Evolutionary conservation across 192 early-diverging fungal species (phyloP).

Genomic region (Backusella tarrabulga): DNA sequence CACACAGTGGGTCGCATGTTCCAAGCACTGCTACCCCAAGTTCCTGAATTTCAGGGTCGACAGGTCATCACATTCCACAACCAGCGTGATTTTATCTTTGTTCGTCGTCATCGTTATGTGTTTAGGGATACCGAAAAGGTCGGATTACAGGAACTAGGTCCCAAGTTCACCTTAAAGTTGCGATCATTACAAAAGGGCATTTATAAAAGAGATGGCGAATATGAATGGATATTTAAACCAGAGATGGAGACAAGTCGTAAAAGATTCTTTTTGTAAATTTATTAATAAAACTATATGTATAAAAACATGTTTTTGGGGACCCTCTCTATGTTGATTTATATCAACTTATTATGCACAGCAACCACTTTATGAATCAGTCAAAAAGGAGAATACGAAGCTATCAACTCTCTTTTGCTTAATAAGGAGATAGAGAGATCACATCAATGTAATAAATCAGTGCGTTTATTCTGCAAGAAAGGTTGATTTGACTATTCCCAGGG

Average conservation of each 20-base stretch:
- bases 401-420: background rate
- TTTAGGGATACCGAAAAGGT: conserved; percentile 79
- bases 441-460: background rate
- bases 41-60: conserved; percentile 93
- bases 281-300: background rate
- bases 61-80: conserved; percentile 98
- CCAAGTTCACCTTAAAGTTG: conserved; percentile 92
- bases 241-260: conserved; percentile 90
- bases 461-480: background rate
- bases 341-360: background rate
- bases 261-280: conserved; percentile 74
- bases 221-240: conserved; percentile 94
- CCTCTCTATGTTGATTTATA: background rate
- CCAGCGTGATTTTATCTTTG: conserved; percentile 99
- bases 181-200: conserved; percentile 94
- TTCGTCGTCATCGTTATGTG: conserved; percentile 93
- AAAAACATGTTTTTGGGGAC: background rate
- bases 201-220: conserved; percentile 93
- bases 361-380: background rate
- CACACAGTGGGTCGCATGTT: conserved; percentile 97
- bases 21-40: conserved; percentile 94
- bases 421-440: background rate
- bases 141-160: conserved; percentile 94
- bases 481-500: background rate
- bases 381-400: background rate